phyloP scores from a whole-genome alignment of 2,329 filamentous ascomycete species.

The Ophiosphaerella narmari region DNA sequence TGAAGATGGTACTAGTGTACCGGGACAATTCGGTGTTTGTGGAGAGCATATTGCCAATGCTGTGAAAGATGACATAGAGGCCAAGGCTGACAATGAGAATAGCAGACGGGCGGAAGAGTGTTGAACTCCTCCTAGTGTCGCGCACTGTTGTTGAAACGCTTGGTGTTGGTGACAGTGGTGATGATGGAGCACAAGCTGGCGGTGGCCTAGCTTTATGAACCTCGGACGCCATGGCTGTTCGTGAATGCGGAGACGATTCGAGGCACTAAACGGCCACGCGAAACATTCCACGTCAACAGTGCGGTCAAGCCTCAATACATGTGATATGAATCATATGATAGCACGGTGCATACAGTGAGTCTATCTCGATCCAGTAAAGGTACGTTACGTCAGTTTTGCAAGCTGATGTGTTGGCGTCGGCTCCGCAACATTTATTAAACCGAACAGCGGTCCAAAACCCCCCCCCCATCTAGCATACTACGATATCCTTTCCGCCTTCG shows the following conservation, averaged over 20 bases:
- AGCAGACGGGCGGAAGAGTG: slow-evolving; percentile 19
- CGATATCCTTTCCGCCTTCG: background rate
- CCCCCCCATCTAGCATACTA: background rate
- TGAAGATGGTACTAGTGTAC: slow-evolving; percentile 34
- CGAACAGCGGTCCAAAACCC: too few relatives aligned
- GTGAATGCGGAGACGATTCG: slow-evolving; percentile 10
- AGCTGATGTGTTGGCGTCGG: slow-evolving; percentile 4
- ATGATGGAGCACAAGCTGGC: slow-evolving; percentile 5
- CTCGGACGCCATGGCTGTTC: slow-evolving; percentile 27
- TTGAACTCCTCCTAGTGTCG: slow-evolving; percentile 20
- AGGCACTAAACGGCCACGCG: background rate
- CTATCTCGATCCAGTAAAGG: background rate
- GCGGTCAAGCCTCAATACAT: slow-evolving; percentile 8
- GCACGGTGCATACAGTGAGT: background rate
- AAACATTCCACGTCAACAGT: slow-evolving; percentile 15
- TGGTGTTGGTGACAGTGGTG: background rate
- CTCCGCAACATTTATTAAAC: background rate
- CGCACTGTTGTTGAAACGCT: slow-evolving; percentile 20
- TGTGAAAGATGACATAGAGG: slow-evolving; percentile 9
- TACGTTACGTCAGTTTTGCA: slow-evolving; percentile 4
- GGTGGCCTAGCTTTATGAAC: slow-evolving; percentile 14
- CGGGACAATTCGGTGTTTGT: slow-evolving; percentile 13
- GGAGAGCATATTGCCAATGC: slow-evolving; percentile 13
- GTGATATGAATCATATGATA: slow-evolving; percentile 2
- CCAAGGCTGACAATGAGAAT: slow-evolving; percentile 9